These are phyloP conservation scores for Vanrija pseudolonga DNA, from an alignment of 1,284 basidiomycete species.

Conservation along the genomic window DNA sequence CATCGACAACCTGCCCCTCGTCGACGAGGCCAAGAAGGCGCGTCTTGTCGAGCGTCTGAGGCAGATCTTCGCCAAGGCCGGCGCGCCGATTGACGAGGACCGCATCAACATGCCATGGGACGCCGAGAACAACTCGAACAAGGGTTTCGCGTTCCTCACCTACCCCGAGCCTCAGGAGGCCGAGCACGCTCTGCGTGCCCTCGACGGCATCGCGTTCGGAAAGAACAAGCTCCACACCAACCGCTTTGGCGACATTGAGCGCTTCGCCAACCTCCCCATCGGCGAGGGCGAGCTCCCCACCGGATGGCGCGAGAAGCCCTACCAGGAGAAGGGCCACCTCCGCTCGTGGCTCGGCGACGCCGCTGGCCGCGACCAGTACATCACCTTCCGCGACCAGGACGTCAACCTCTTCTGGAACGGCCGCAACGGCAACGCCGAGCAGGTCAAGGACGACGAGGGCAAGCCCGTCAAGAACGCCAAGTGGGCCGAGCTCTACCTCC, in stretches of 20 bases:
- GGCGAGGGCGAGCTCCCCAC: conserved; percentile 64
- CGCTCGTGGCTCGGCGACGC: conserved; percentile 91
- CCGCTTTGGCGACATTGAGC: conserved; percentile 89
- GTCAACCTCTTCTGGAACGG: conserved; percentile 93
- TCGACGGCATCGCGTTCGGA: conserved; percentile 85
- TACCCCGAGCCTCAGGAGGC: conserved; percentile 79
- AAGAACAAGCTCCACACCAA: conserved; percentile 88
- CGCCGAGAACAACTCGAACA: conserved; percentile 69
- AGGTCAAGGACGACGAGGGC: conserved; percentile 58
- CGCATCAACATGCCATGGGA: conserved; percentile 83
- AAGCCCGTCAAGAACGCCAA: conserved; percentile 54
- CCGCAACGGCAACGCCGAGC: conserved; percentile 79
- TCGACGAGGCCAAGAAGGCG: conserved; percentile 75
- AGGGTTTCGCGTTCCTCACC: conserved; percentile 89
- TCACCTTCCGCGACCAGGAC: conserved; percentile 88
- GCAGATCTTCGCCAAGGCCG: conserved; percentile 76
- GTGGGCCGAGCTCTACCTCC: conserved; percentile 97
- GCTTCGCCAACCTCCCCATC: conserved; percentile 75
- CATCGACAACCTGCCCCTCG: conserved; percentile 79
- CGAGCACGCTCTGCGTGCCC: conserved; percentile 67
- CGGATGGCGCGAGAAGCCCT: conserved; percentile 65
- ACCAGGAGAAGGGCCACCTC: conserved; percentile 86
- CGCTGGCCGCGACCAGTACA: conserved; percentile 91
- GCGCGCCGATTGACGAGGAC: conserved; percentile 68
- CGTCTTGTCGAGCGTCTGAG: conserved; percentile 72